These are phyloP conservation scores for Aspergillus luchuensis DNA, from an alignment of 2,329 filamentous ascomycete genomes.

Conservation along the genomic window DNA sequence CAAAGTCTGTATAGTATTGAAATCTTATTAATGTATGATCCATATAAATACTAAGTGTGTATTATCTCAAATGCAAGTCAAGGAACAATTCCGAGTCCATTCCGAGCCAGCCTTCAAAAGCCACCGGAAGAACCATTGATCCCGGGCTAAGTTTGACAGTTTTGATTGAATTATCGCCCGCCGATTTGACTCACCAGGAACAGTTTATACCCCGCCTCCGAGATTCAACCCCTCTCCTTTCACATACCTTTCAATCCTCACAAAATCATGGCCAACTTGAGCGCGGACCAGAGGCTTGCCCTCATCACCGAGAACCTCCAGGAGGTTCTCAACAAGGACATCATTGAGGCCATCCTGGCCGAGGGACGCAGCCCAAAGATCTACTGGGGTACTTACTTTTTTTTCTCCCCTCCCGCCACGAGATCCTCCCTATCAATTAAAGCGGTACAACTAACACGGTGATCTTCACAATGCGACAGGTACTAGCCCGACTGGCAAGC, in stretches of 20 bases:
- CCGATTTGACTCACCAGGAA: background rate
- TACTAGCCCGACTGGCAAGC: slow-evolving; percentile 81
- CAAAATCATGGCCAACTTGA: background rate
- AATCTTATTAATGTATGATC: accelerated
- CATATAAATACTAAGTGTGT: too few relatives aligned
- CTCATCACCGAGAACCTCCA: slow-evolving; percentile 80
- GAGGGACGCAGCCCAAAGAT: slow-evolving; percentile 34
- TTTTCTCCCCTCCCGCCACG: background rate
- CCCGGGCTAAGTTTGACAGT: background rate
- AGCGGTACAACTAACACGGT: background rate
- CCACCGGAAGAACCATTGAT: background rate
- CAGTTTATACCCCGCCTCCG: background rate
- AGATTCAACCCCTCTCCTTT: background rate
- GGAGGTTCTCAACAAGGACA: slow-evolving; percentile 75
- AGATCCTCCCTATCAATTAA: too few relatives aligned
- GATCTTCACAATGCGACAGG: slow-evolving; percentile 14
- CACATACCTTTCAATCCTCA: background rate
- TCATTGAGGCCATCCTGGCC: slow-evolving; percentile 34
- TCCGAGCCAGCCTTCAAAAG: too few relatives aligned
- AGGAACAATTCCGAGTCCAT: too few relatives aligned
- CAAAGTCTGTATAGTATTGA: too few relatives aligned
- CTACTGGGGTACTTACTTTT: slow-evolving; percentile 34
- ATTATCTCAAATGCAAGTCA: too few relatives aligned
- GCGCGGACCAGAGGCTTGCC: background rate
- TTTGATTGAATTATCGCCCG: background rate